Conservation (phyloP, 306 rosid species). For the Citrullus amarus region DNA sequence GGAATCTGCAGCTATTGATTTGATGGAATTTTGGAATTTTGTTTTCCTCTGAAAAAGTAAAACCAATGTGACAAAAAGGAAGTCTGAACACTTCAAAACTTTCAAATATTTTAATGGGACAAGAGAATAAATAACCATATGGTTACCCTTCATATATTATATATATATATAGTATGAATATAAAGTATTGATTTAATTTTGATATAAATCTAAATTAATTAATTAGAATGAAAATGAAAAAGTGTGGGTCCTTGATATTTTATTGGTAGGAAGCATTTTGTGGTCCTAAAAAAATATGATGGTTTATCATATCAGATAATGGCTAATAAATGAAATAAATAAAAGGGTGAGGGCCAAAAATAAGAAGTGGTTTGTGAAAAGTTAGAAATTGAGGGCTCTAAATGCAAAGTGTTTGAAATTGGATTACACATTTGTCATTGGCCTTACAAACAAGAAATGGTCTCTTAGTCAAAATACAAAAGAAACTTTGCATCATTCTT, state of each 20-base stretch:
- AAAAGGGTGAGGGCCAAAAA: not conserved
- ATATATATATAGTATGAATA: not conserved
- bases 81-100: not conserved
- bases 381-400: not conserved
- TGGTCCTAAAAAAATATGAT: not conserved
- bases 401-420: not conserved
- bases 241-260: not conserved
- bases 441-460: conserved; percentile 8
- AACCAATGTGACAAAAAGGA: not conserved
- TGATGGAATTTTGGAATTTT: not conserved
- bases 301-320: not conserved
- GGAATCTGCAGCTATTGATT: not conserved
- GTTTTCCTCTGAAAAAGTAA: not conserved
- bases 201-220: not conserved
- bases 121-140: not conserved
- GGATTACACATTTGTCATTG: not conserved
- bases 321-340: not conserved
- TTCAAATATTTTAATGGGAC: not conserved
- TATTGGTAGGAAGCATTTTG: not conserved
- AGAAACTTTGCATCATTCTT: not conserved
- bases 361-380: not conserved
- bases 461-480: conserved; percentile 3
- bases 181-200: not conserved
- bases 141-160: not conserved
- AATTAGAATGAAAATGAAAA: conserved; percentile 3